phyloP scores from a whole-genome alignment of 2,329 filamentous ascomycete genomes.

The Harringtonia lauricola region DNA sequence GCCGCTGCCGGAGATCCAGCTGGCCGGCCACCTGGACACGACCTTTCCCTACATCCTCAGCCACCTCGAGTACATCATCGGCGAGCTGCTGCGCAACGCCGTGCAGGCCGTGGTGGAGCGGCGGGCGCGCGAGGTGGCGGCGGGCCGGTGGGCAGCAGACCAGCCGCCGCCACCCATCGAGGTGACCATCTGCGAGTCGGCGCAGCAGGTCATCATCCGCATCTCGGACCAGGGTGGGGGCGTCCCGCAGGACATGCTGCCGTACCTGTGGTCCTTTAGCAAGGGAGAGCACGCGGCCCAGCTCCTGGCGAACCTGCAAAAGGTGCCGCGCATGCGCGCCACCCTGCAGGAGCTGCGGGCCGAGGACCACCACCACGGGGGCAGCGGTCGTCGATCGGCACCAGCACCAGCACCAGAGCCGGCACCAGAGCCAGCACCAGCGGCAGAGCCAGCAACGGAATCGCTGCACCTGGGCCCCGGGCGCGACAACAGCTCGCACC shows the following conservation, averaged over 20 bases:
- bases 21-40: slow-evolving; percentile 77
- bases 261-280: slow-evolving; percentile 92
- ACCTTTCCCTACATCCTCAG: slow-evolving; percentile 95
- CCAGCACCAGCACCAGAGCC: background rate
- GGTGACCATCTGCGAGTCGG: slow-evolving; percentile 86
- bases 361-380: too few relatives aligned
- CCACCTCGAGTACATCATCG: slow-evolving; percentile 94
- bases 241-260: slow-evolving; percentile 72
- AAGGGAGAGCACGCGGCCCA: slow-evolving; percentile 75
- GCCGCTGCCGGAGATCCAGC: slow-evolving; percentile 66
- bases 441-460: background rate
- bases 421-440: too few relatives aligned
- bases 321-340: slow-evolving; percentile 83
- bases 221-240: slow-evolving; percentile 94
- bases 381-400: too few relatives aligned
- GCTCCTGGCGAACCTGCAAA: slow-evolving; percentile 72
- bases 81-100: slow-evolving; percentile 88
- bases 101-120: slow-evolving; percentile 85
- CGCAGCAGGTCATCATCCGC: slow-evolving; percentile 90
- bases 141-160: background rate
- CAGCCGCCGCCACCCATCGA: slow-evolving; percentile 67
- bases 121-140: slow-evolving; percentile 28
- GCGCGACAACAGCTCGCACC: slow-evolving; percentile 1
- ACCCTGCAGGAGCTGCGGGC: slow-evolving; percentile 78
- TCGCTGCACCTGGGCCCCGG: too few relatives aligned